These are phyloP conservation scores for Podaxis carcinomalis DNA, from an alignment of 768 basidiomycete species.

Conservation along the genomic window DNA sequence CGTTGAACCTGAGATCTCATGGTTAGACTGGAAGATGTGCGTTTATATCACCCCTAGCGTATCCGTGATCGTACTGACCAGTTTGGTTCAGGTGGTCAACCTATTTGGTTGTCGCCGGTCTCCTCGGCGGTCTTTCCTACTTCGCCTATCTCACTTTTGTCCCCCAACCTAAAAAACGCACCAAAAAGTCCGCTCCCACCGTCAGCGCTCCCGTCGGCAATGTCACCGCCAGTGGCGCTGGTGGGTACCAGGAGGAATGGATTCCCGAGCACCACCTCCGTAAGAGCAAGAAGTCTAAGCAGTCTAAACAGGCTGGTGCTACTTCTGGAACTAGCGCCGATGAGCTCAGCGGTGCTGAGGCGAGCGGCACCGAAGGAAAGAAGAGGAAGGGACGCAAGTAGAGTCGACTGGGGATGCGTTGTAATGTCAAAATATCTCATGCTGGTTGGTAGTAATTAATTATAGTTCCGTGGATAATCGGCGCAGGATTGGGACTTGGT, in stretches of 20 bases:
- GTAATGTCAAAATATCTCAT: conserved; percentile 7
- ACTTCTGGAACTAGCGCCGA: conserved; percentile 53
- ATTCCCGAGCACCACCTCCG: conserved; percentile 87
- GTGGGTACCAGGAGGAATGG: conserved; percentile 86
- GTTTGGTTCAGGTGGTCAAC: conserved; percentile 49
- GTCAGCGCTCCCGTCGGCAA: conserved; percentile 53
- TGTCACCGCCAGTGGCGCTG: conserved; percentile 60
- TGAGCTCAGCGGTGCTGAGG: conserved; percentile 62
- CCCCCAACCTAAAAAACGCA: conserved; percentile 59
- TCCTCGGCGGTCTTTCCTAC: conserved; percentile 63
- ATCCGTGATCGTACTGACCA: background rate
- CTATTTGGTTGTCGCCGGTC: conserved; percentile 62
- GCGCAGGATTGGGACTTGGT: background rate
- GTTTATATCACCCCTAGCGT: conserved; percentile 20
- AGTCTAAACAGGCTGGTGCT: conserved; percentile 40
- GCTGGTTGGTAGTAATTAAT: conserved; percentile 4
- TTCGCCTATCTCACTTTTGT: conserved; percentile 61
- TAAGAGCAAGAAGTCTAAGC: conserved; percentile 52
- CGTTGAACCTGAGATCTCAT: conserved; percentile 74
- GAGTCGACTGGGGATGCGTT: background rate
- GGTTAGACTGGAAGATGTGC: conserved; percentile 79
- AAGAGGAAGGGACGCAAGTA: conserved; percentile 50
- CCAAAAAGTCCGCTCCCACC: conserved; percentile 36
- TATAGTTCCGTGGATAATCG: background rate
- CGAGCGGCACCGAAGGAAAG: conserved; percentile 60